Conservation (phyloP, 805 yeast genomes). For the Candida insectalens region DNA sequence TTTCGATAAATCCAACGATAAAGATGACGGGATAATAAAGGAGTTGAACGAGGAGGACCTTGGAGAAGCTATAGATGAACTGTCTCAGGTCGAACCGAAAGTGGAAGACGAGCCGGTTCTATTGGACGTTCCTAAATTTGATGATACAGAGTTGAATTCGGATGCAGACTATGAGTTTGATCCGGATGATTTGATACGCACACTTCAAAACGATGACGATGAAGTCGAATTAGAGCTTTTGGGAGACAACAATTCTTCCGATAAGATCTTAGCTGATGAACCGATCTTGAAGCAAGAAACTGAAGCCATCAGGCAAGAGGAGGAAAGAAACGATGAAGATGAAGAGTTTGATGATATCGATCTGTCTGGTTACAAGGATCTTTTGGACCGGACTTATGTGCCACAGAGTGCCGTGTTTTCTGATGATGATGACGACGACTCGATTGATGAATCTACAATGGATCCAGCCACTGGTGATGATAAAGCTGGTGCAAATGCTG, state of each 20-base stretch:
- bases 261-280: no score
- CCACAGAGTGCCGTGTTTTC: constrained; percentile 9
- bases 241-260: constrained; percentile 16
- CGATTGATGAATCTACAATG: constrained; percentile 11
- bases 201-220: constrained; percentile 28
- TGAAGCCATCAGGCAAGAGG: constrained; percentile 27
- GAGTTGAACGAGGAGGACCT: constrained; percentile 43
- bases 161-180: constrained; percentile 61
- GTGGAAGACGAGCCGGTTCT: constrained; percentile 16
- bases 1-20: not conserved
- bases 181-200: constrained; percentile 33
- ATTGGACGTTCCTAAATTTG: constrained; percentile 42
- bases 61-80: constrained; percentile 41
- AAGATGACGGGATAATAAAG: not conserved
- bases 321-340: constrained; percentile 22
- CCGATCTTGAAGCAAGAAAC: constrained; percentile 29
- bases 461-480: constrained; percentile 19
- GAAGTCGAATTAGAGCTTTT: constrained; percentile 28
- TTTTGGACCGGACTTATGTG: constrained; percentile 8
- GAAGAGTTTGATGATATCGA: constrained; percentile 11
- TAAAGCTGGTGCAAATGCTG: constrained; percentile 1
- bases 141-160: constrained; percentile 33
- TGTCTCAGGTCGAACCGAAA: constrained; percentile 5
- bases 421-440: constrained; percentile 10
- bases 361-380: constrained; percentile 18